Evolutionary conservation across 2,329 filamentous ascomycete genomes (phyloP).

Genomic region (Colletotrichum filicis): DNA sequence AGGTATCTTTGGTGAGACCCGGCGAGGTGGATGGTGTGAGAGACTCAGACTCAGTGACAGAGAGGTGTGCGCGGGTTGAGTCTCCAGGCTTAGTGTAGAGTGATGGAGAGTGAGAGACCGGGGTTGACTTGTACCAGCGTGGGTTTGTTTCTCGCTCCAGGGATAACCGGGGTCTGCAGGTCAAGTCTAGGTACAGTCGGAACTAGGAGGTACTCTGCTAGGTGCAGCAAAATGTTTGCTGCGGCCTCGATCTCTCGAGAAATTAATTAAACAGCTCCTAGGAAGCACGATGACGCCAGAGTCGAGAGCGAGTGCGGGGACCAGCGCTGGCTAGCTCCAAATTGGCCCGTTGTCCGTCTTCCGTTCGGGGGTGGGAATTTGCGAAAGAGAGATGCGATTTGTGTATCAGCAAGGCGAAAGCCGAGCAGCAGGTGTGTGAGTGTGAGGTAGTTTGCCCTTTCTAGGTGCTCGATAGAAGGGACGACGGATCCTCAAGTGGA

Average conservation of each 20-base stretch:
- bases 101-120: conserved; percentile 5
- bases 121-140: conserved; percentile 7
- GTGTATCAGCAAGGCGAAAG: not conserved
- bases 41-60: not conserved
- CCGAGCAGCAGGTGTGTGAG: not conserved
- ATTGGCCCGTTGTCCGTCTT: conserved; percentile 1
- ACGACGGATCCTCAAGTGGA: not conserved
- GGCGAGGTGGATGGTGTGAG: conserved; percentile 6
- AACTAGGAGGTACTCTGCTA: not conserved
- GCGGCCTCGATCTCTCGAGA: not conserved
- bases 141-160: conserved; percentile 15
- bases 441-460: not conserved
- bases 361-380: conserved; percentile 11
- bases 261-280: conserved; percentile 17
- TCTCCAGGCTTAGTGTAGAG: too few species aligned
- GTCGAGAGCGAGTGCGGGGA: conserved; percentile 20
- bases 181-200: not conserved
- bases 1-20: conserved; percentile 7
- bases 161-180: conserved; percentile 10
- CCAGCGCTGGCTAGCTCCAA: conserved; percentile 4
- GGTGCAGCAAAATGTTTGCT: conserved; percentile 3
- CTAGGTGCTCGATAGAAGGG: not conserved
- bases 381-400: not conserved
- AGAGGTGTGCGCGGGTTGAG: too few species aligned
- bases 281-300: conserved; percentile 35